Evolutionary conservation across 805 yeast species (phyloP).

Genomic region (Phaffomyces antillensis): DNA sequence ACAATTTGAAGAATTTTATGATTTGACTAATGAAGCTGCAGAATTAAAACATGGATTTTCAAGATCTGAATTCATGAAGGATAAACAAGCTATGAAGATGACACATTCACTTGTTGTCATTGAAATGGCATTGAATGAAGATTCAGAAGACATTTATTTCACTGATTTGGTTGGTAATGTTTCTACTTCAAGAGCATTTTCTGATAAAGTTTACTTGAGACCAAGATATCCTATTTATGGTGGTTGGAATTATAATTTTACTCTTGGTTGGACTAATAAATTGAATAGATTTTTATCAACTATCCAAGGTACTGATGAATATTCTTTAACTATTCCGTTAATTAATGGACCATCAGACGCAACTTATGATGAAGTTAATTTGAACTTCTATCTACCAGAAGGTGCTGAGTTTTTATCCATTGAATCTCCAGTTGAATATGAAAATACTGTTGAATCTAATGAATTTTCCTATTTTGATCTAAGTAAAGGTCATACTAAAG

Average conservation of each 20-base stretch:
- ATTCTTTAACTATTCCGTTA: conserved; percentile 60
- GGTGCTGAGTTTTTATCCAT: conserved; percentile 59
- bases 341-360: conserved; percentile 65
- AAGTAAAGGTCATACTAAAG: conserved; percentile 69
- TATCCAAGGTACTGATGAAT: conserved; percentile 30
- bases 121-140: conserved; percentile 46
- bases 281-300: conserved; percentile 46
- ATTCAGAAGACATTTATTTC: conserved; percentile 62
- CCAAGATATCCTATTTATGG: conserved; percentile 96
- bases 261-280: conserved; percentile 83
- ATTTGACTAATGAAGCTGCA: conserved; percentile 71
- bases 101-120: conserved; percentile 56
- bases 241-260: conserved; percentile 93
- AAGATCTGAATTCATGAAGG: conserved; percentile 68
- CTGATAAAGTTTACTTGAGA: conserved; percentile 43
- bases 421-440: conserved; percentile 45
- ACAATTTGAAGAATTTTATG: conserved; percentile 81
- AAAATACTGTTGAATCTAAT: conserved; percentile 20
- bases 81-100: conserved; percentile 39
- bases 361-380: conserved; percentile 53
- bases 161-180: conserved; percentile 93
- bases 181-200: conserved; percentile 52
- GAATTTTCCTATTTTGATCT: conserved; percentile 66
- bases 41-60: conserved; percentile 64
- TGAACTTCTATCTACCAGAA: conserved; percentile 77